Conservation (phyloP, 2,329 filamentous ascomycete species). For the Coleophoma eucalyptorum region DNA sequence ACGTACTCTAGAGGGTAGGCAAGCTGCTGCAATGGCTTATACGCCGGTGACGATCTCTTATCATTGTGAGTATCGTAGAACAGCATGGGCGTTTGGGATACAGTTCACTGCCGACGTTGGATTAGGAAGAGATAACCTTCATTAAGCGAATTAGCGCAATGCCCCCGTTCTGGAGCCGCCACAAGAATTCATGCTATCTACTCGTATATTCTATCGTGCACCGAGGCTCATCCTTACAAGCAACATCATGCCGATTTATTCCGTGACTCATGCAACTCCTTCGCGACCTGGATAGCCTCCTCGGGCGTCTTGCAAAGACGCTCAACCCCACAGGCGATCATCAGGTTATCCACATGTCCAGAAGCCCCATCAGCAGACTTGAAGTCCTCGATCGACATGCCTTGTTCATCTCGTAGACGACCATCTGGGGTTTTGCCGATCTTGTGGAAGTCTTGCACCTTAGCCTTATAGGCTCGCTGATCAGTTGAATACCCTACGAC, state of each 20-base stretch:
- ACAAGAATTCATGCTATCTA: too few species aligned
- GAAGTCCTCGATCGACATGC: conserved; percentile 37
- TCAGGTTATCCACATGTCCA: conserved; percentile 26
- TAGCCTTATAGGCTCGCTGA: conserved; percentile 13
- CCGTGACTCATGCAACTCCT: background rate
- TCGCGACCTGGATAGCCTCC: conserved; percentile 11
- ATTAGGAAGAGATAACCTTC: too few species aligned
- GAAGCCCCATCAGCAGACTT: conserved; percentile 40
- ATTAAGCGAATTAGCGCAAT: too few species aligned
- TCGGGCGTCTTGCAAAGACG: conserved; percentile 14
- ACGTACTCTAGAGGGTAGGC: background rate
- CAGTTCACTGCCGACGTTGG: too few species aligned
- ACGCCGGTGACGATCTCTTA: too few species aligned
- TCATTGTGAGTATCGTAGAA: too few species aligned
- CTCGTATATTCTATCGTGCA: too few species aligned
- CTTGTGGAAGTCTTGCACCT: conserved; percentile 6
- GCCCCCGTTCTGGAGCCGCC: too few species aligned
- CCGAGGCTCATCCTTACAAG: too few species aligned
- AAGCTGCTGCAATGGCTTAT: too few species aligned
- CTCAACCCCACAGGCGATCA: conserved; percentile 17
- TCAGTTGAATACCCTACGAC: conserved; percentile 17
- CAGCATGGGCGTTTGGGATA: too few species aligned
- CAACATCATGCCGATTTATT: background rate
- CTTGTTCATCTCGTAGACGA: conserved; percentile 13
- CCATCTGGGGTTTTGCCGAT: conserved; percentile 14